Percentiles rank a stretch among this genome's conserved stretches.
These are phyloP conservation scores for rapeseed (Brassica napus) DNA, from an alignment of 345 rosid genomes.

Conservation along the genomic window DNA sequence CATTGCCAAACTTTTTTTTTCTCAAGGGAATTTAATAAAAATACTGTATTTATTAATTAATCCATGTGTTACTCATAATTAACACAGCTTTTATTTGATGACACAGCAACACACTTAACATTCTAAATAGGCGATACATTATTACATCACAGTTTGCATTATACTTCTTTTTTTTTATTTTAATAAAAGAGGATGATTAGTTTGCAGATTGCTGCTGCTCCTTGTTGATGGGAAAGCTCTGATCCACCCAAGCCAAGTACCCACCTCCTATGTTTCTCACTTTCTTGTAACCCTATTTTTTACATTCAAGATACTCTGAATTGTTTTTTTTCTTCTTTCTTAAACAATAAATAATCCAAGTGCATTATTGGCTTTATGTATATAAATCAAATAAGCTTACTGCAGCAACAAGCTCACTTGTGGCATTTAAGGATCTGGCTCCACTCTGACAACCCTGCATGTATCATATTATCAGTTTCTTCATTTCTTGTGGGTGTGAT, in stretches of 20 bases:
- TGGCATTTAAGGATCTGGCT: conserved; percentile 72
- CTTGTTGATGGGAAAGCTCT: conserved; percentile 47
- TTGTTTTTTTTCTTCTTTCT: not conserved
- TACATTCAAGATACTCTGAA: not conserved
- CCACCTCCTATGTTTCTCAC: conserved; percentile 85
- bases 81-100: conserved; percentile 10
- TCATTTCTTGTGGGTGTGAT: not conserved
- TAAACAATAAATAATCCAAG: not conserved
- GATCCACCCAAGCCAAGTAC: conserved; percentile 63
- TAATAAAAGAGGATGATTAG: not conserved
- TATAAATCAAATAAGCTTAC: conserved; percentile 44
- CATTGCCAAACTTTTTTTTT: not conserved
- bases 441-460: conserved; percentile 93
- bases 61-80: not conserved
- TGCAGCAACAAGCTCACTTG: conserved; percentile 57
- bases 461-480: not conserved
- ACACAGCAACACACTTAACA: not conserved
- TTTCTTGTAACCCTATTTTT: conserved; percentile 67
- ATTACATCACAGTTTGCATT: conserved; percentile 6
- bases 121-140: not conserved
- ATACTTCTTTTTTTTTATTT: not conserved
- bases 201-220: conserved; percentile 35
- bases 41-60: not conserved
- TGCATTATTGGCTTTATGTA: not conserved
- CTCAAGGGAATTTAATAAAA: not conserved